Conservation (phyloP, 805 yeast species). For the Blastobotrys americana region DNA sequence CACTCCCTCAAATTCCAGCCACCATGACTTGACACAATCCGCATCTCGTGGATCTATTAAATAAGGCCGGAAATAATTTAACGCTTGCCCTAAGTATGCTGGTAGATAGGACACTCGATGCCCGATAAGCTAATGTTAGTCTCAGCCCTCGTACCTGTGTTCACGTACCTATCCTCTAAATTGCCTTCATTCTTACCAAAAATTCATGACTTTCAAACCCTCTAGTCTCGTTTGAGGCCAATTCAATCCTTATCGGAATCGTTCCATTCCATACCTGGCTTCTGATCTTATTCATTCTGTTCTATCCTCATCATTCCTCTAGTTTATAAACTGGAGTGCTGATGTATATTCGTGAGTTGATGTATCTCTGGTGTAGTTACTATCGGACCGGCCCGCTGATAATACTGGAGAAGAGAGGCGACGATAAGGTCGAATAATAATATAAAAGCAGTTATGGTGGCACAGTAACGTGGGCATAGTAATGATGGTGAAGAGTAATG, state of each 20-base stretch:
- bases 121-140: slow-evolving; percentile 15
- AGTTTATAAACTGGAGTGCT: no score
- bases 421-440: no score
- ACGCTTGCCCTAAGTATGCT: slow-evolving; percentile 17
- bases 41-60: slow-evolving; percentile 23
- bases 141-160: background rate
- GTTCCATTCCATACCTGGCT: slow-evolving; percentile 24
- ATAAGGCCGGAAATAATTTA: slow-evolving; percentile 20
- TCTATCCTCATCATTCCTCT: no score
- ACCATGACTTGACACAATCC: slow-evolving; percentile 35
- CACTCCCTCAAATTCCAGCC: slow-evolving; percentile 61
- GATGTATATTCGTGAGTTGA: no score
- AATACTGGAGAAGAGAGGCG: no score
- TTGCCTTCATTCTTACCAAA: slow-evolving; percentile 4
- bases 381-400: no score
- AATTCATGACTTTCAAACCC: slow-evolving; percentile 10
- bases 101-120: slow-evolving; percentile 25
- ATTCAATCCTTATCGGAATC: slow-evolving; percentile 22
- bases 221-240: slow-evolving; percentile 21
- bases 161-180: background rate
- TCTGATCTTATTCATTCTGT: no score
- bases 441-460: no score
- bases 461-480: no score
- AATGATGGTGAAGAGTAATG: no score
- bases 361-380: no score